Evolutionary conservation across 179 eudicot genomes (phyloP), one percentile per base, ranked within the genome.

Genomic region (Beta corolliflora): DNA sequence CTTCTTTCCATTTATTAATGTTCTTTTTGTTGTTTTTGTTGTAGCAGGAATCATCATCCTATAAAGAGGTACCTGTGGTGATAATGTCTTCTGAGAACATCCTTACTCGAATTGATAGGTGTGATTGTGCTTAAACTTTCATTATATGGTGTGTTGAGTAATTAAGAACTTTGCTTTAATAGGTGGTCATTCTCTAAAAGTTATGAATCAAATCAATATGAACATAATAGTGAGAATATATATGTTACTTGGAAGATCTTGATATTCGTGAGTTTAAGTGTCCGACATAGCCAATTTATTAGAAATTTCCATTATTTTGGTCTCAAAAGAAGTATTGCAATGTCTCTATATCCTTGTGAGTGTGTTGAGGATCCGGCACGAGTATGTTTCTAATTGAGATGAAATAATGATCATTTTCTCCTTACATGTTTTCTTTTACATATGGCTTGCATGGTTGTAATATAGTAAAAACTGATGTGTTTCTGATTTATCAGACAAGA

Each of bases 41-140:
- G 29, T 76, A 81, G 77, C 88, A 88, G 88, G 90, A 85, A 79
- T 85, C 88, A 50, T 83, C 88, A 18, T 61, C 73, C 25, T 86
- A 83, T 55, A 88, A 79, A 75, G 82, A 88, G 65, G 84, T 85
- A 7, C 88, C 90, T 0, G 88, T 88, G 80, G 90, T 88, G 75
- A 88, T 88, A 64, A 85, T 88, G 90, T 88, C 90, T 13, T 88
- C 88, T 56, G 90, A 88, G 83, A 85, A 88, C 82, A 84, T 88
- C 73, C 80, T 83, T 16, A 52, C 88, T 46, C 90, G 90, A 81
- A 88, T 88, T 16, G 81, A 81, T 79, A 85, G 88, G 90, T 88
- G 79, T 41, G 54, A 2, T 65, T 82, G 29, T 65, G 58, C 14
- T 18, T 74, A 5, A 54, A 64, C 48, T 18, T 25, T 64, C 29